phyloP scores from a whole-genome alignment of 2,329 filamentous ascomycete species.

The Pseudopyricularia cyperi region DNA sequence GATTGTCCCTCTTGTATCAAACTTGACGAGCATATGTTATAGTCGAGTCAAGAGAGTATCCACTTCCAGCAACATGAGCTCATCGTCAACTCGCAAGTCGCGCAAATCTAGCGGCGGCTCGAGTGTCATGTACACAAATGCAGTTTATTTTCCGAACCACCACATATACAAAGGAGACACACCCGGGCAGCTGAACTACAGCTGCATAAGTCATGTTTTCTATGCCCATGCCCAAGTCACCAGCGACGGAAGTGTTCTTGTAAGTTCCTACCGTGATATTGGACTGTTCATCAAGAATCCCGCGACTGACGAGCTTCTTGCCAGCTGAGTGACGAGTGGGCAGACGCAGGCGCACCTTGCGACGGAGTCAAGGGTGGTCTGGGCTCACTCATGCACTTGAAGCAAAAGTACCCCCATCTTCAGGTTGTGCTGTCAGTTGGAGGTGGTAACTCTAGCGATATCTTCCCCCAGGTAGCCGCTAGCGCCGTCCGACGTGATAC shows the following conservation, averaged over 20 bases:
- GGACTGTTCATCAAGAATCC: background rate
- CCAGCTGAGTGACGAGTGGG: conserved; percentile 69
- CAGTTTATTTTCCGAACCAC: conserved; percentile 75
- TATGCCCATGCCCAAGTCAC: conserved; percentile 71
- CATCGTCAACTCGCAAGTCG: conserved; percentile 26
- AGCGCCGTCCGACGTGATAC: conserved; percentile 47
- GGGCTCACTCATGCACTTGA: conserved; percentile 60
- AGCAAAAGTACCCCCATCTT: conserved; percentile 55
- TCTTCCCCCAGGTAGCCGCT: conserved; percentile 55
- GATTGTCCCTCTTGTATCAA: background rate
- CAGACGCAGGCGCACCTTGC: conserved; percentile 58
- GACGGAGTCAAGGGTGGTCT: conserved; percentile 60
- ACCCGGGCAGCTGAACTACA: conserved; percentile 60
- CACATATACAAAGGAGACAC: conserved; percentile 60
- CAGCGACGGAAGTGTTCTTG: conserved; percentile 61
- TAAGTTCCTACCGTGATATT: conserved; percentile 30
- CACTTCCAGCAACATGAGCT: conserved; percentile 6
- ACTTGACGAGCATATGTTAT: background rate
- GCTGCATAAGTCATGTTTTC: conserved; percentile 68
- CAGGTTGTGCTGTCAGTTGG: conserved; percentile 69
- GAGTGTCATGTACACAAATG: conserved; percentile 52
- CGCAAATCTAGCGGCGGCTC: conserved; percentile 30
- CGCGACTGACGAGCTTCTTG: background rate
- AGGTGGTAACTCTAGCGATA: conserved; percentile 49
- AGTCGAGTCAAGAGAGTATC: background rate